These are phyloP conservation scores for Torulaspora delbrueckii DNA, from an alignment of 805 yeast species.

Conservation along the genomic window DNA sequence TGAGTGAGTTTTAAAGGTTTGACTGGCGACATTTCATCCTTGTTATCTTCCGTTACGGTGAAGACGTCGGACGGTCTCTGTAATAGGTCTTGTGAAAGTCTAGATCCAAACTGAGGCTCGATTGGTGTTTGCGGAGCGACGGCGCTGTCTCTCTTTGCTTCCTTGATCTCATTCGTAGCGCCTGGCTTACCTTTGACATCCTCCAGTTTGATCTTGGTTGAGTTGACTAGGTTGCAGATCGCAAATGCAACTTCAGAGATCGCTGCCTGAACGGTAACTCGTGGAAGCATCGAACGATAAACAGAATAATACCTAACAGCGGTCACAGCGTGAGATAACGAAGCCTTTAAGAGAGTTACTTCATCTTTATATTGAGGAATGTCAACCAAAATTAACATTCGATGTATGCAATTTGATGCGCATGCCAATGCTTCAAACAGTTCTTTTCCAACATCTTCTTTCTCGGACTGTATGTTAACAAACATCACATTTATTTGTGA, in stretches of 20 bases:
- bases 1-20: constrained; percentile 68
- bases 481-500: constrained; percentile 11
- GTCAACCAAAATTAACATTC: constrained; percentile 20
- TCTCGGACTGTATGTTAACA: constrained; percentile 4
- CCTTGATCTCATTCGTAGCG: not conserved
- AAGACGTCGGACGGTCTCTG: constrained; percentile 5
- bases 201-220: constrained; percentile 10
- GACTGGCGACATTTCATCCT: constrained; percentile 42
- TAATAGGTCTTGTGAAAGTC: not conserved
- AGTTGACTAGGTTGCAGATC: constrained; percentile 53
- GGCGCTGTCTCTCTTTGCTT: not conserved
- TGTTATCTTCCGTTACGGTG: constrained; percentile 2
- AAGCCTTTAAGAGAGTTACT: constrained; percentile 51
- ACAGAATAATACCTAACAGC: constrained; percentile 68
- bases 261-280: constrained; percentile 66
- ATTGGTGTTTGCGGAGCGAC: constrained; percentile 6
- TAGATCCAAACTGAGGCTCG: not conserved
- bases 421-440: constrained; percentile 27
- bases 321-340: constrained; percentile 71
- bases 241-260: constrained; percentile 66
- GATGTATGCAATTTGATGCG: constrained; percentile 21
- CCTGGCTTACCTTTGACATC: not conserved
- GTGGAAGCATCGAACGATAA: constrained; percentile 62
- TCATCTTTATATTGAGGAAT: constrained; percentile 36
- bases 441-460: constrained; percentile 13